Evolutionary conservation across 257 asterid species (phyloP).

Genomic region (Solanum pennellii): DNA sequence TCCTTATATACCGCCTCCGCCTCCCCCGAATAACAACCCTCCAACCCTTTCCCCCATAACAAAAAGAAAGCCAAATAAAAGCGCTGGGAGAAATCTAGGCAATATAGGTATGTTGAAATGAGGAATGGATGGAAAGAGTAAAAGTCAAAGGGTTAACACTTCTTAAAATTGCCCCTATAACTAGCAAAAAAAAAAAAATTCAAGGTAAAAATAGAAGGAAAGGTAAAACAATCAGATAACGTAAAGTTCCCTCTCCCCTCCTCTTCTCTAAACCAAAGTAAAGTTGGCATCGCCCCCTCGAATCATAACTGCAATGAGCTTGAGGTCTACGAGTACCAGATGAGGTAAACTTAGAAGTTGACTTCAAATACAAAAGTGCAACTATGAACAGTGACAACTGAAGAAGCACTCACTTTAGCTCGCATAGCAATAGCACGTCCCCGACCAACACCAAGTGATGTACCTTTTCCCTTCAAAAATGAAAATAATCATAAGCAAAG

Average conservation of each 20-base stretch:
- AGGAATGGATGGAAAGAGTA: neutral
- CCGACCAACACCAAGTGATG: slow-evolving; percentile 90
- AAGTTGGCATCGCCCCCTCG: neutral
- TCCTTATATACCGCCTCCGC: neutral
- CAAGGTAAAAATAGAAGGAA: neutral
- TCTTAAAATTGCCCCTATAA: neutral
- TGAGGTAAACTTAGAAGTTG: neutral
- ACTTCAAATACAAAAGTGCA: neutral
- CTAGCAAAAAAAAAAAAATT: neutral
- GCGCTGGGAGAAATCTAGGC: neutral
- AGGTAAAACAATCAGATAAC: neutral
- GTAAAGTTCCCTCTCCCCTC: neutral
- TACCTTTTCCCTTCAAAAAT: slow-evolving; percentile 77
- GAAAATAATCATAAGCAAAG: slow-evolving; percentile 13
- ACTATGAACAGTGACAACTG: neutral
- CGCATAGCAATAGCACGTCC: slow-evolving; percentile 98
- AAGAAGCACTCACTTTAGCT: slow-evolving; percentile 58
- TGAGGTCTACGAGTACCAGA: neutral
- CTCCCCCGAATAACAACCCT: neutral
- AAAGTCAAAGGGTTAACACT: neutral
- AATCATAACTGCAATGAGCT: neutral
- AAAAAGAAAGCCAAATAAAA: neutral
- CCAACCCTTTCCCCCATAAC: neutral
- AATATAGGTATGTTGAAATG: neutral
- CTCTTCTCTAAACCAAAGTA: neutral